phyloP scores from a whole-genome alignment of 2,329 filamentous ascomycete genomes.

The Exophiala sp. region DNA sequence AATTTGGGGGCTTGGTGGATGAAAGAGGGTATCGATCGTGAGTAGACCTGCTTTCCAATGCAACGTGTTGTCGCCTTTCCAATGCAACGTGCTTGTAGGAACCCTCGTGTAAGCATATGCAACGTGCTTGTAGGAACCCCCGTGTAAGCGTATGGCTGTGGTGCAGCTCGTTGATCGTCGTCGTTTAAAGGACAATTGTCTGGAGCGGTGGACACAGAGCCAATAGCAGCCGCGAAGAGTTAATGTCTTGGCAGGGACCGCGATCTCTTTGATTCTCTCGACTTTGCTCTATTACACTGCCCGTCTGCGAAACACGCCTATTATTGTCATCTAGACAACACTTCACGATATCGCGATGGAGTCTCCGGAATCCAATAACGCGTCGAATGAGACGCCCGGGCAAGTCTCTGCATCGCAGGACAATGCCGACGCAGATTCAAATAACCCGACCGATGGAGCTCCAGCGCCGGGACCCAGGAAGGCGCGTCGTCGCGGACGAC shows the following conservation, averaged over 20 bases:
- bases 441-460: neutral
- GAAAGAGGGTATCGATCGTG: neutral
- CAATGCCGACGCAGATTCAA: neutral
- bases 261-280: neutral
- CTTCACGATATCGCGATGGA: slow-evolving; percentile 5
- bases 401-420: neutral
- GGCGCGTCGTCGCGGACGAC: slow-evolving; percentile 18
- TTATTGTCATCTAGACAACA: slow-evolving; percentile 1
- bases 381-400: neutral
- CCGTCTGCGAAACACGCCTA: slow-evolving; percentile 16
- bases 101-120: neutral
- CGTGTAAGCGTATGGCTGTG: too few relatives aligned
- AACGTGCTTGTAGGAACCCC: too few relatives aligned
- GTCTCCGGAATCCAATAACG: neutral
- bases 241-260: slow-evolving; percentile 19
- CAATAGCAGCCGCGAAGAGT: slow-evolving; percentile 1
- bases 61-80: neutral
- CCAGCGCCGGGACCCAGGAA: neutral
- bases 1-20: neutral
- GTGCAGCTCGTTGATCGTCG: too few relatives aligned
- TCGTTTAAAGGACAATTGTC: neutral
- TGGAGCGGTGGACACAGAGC: slow-evolving; percentile 4
- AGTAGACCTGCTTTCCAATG: neutral
- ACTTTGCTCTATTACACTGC: slow-evolving; percentile 15
- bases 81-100: neutral